Conservation (phyloP, 2,329 filamentous ascomycete genomes). For the Penicillium corylophilum region DNA sequence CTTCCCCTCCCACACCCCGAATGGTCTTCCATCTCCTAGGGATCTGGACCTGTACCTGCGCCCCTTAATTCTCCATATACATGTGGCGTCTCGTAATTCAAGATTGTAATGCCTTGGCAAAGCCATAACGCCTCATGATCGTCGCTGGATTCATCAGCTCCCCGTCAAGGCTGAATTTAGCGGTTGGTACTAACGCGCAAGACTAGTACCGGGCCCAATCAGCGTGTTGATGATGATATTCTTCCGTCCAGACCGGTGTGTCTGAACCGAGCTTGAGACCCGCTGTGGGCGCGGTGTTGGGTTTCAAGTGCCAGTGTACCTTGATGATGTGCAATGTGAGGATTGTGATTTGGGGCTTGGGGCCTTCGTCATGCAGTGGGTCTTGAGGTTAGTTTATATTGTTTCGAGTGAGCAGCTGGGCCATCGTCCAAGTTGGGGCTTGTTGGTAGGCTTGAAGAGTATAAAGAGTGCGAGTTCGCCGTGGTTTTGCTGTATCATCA, state of each 20-base stretch:
- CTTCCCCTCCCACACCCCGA: neutral
- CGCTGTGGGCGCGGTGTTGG: neutral
- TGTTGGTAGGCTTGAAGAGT: too few species aligned
- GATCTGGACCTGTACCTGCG: neutral
- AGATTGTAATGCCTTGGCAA: constrained; percentile 2
- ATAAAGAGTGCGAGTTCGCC: neutral
- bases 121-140: neutral
- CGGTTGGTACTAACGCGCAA: neutral
- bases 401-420: too few species aligned
- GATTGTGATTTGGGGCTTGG: neutral
- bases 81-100: neutral
- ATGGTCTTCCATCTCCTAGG: neutral
- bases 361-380: too few species aligned
- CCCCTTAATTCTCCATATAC: neutral
- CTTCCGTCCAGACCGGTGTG: neutral
- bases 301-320: neutral
- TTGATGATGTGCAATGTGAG: neutral
- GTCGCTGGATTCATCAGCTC: neutral
- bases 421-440: too few species aligned
- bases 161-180: neutral
- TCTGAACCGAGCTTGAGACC: neutral
- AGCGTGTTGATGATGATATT: neutral
- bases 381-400: neutral
- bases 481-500: neutral
- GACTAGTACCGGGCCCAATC: constrained; percentile 5